These are phyloP conservation scores for Tricholoma flavovirens DNA, from an alignment of 768 basidiomycete species.

Conservation along the genomic window DNA sequence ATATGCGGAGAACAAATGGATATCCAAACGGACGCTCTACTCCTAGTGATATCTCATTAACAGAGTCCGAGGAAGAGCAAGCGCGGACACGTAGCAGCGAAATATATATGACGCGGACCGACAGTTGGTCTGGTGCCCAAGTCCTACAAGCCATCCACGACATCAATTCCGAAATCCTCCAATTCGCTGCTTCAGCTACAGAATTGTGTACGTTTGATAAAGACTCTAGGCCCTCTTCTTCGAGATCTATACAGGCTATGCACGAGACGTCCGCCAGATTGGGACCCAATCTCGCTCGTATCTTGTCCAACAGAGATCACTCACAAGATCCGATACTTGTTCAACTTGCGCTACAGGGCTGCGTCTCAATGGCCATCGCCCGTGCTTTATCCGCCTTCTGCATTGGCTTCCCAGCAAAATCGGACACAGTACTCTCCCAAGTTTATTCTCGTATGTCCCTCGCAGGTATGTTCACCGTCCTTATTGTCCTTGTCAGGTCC, in stretches of 20 bases:
- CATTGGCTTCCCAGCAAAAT: slow-evolving; percentile 66
- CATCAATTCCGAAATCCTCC: slow-evolving; percentile 76
- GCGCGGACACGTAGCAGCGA: slow-evolving; percentile 57
- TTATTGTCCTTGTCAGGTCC: not conserved
- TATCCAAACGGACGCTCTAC: slow-evolving; percentile 14
- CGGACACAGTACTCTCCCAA: slow-evolving; percentile 58
- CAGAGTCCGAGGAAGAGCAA: slow-evolving; percentile 42
- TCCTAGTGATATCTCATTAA: slow-evolving; percentile 7
- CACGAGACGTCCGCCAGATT: slow-evolving; percentile 58
- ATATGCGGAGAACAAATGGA: slow-evolving; percentile 25
- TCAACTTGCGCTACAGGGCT: slow-evolving; percentile 71
- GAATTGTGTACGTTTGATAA: slow-evolving; percentile 56
- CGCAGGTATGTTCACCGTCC: slow-evolving; percentile 34
- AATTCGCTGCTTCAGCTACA: slow-evolving; percentile 69
- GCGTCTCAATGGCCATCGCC: slow-evolving; percentile 59
- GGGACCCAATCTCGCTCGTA: slow-evolving; percentile 55
- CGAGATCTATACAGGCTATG: slow-evolving; percentile 45
- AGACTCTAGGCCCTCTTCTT: slow-evolving; percentile 30
- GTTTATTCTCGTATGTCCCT: slow-evolving; percentile 55
- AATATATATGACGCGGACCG: slow-evolving; percentile 67
- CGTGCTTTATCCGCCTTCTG: slow-evolving; percentile 67
- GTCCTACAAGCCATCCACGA: slow-evolving; percentile 76
- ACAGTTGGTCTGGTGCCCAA: slow-evolving; percentile 72
- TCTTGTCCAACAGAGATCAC: slow-evolving; percentile 61
- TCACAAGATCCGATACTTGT: slow-evolving; percentile 72